Conservation (phyloP, 805 yeast species). For the Ascoidea rubescens region DNA sequence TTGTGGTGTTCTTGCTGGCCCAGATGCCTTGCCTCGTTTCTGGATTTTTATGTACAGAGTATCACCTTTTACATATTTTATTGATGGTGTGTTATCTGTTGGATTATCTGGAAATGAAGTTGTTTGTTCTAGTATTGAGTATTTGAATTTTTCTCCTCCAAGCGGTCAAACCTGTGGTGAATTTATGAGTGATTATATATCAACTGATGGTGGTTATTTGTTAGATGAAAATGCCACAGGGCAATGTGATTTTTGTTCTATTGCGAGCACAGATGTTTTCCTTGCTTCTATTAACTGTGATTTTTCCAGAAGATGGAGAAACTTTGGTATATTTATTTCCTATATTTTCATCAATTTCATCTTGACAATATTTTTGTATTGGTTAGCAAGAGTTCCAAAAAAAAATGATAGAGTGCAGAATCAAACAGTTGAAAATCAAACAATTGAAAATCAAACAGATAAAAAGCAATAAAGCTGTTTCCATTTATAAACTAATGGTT, state of each 20-base stretch:
- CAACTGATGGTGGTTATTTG: constrained; percentile 29
- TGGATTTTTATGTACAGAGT: constrained; percentile 70
- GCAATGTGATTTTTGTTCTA: constrained; percentile 47
- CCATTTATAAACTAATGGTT: no score
- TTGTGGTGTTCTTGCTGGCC: constrained; percentile 64
- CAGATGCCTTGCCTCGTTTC: constrained; percentile 50
- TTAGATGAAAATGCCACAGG: constrained; percentile 28
- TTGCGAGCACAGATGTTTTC: constrained; percentile 42
- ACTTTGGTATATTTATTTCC: constrained; percentile 40
- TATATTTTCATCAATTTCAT: constrained; percentile 30
- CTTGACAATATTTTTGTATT: constrained; percentile 34
- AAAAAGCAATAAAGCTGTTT: no score
- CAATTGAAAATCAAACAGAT: not conserved
- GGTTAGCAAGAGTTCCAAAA: constrained; percentile 69
- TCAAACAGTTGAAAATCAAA: constrained; percentile 1
- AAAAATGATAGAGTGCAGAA: constrained; percentile 23
- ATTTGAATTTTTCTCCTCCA: constrained; percentile 35
- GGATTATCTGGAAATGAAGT: constrained; percentile 40
- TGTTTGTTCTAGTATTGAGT: constrained; percentile 34
- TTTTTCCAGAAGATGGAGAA: constrained; percentile 35
- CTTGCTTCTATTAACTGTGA: constrained; percentile 24
- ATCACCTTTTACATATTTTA: constrained; percentile 57
- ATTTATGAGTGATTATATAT: constrained; percentile 27
- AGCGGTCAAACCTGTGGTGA: constrained; percentile 42
- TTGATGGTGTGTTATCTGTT: constrained; percentile 37